Evolutionary conservation across 345 rosid genomes (phyloP), one percentile per base, ranked within the genome.

Genomic region (Eucalyptus caleyi): DNA sequence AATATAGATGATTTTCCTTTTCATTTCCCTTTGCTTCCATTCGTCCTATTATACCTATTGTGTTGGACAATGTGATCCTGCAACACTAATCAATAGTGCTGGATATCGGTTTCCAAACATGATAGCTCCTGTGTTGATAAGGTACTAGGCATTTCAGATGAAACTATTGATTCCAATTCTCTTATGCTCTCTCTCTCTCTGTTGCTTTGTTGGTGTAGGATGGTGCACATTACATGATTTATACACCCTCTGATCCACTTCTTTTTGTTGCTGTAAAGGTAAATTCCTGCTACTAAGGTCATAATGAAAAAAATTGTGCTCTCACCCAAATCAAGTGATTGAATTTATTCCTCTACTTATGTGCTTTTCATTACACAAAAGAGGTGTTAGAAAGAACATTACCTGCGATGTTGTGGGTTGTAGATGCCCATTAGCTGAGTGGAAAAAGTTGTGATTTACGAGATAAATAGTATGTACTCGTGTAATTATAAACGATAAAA

Each of bases 211-310:
- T 77, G 49, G 60, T 91, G 89, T 97, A 97, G 99, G 99, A 96
- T 92, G 99, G 99, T 88, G 92, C 96, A 86, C 98, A 97, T 94
- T 97, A 94, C 93, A 97, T 96, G 98, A 94, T 96, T 42, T 97
- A 96, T 91, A 97, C 99, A 51, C 95, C 95, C 62, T 91, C 93
- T 5, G 97, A 96, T 91, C 98, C 99, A 37, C 96, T 96, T 93
- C 96, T 94, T 51, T 97, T 97, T 89, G 97, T 96, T 90, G 99
- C 97, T 82, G 93, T 95, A 53, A 96, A 95, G 98, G 99, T 95
- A 93, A 83, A 90, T 87, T n/a, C 50, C 77, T 37, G 26, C 49
- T 89, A 62, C 56, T 53, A 34, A n/a, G 30, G 86, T 34, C 44
- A 88, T 83, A n/a, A n/a, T 69, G 40, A 72, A 37, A 53, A 80